phyloP scores from a whole-genome alignment of 257 asterid genomes.

The Haberlea rhodopensis region DNA sequence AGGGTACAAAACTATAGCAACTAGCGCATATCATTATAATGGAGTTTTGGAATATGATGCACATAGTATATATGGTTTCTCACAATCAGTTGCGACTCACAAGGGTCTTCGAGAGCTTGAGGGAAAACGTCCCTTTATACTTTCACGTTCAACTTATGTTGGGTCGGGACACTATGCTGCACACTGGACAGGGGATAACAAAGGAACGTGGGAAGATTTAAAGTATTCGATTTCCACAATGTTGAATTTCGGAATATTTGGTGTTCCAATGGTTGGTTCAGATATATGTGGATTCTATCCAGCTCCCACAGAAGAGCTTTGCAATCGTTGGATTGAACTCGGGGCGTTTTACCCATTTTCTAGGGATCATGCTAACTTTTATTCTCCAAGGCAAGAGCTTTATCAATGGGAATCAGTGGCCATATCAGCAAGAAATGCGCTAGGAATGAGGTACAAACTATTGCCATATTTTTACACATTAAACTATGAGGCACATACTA shows the following conservation, averaged over 20 bases:
- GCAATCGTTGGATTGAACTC: slow-evolving; percentile 94
- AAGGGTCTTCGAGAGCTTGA: slow-evolving; percentile 62
- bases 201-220: slow-evolving; percentile 91
- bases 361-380: slow-evolving; percentile 85
- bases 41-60: slow-evolving; percentile 92
- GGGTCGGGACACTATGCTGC: slow-evolving; percentile 88
- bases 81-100: slow-evolving; percentile 80
- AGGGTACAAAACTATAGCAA: slow-evolving; percentile 89
- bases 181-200: slow-evolving; percentile 96
- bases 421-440: slow-evolving; percentile 78
- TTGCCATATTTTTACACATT: slow-evolving; percentile 74
- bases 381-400: slow-evolving; percentile 94
- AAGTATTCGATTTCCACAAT: slow-evolving; percentile 74
- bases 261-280: slow-evolving; percentile 97
- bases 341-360: slow-evolving; percentile 97
- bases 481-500: slow-evolving; percentile 73
- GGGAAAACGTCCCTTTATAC: slow-evolving; percentile 86
- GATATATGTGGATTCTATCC: slow-evolving; percentile 97
- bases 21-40: slow-evolving; percentile 73
- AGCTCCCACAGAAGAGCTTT: slow-evolving; percentile 80
- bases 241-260: slow-evolving; percentile 81
- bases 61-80: slow-evolving; percentile 82
- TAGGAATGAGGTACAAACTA: slow-evolving; percentile 86
- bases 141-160: slow-evolving; percentile 73
- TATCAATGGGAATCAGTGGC: slow-evolving; percentile 96